Evolutionary conservation across 192 early-diverging fungal genomes (phyloP).

Genomic region (Helicostylum pulchrum): DNA sequence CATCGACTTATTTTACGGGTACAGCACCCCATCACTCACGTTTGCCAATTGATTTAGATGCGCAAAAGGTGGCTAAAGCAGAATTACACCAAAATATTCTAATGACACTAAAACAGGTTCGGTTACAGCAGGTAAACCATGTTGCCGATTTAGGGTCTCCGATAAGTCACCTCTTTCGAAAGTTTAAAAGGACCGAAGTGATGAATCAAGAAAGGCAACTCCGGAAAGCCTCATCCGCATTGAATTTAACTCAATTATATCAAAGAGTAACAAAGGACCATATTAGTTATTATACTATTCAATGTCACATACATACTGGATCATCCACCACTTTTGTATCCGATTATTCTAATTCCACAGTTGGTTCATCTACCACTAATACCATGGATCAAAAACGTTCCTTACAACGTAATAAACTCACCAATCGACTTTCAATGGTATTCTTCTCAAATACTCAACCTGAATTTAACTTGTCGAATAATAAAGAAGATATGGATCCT

Average conservation of each 20-base stretch:
- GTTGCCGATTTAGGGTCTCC: slow-evolving; percentile 17
- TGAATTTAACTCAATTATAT: slow-evolving; percentile 25
- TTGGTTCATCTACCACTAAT: neutral
- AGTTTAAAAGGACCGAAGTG: slow-evolving; percentile 12
- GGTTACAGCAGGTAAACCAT: slow-evolving; percentile 10
- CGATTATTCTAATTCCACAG: neutral
- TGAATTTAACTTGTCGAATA: neutral
- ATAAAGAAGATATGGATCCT: slow-evolving; percentile 2
- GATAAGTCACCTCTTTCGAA: slow-evolving; percentile 17
- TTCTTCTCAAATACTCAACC: slow-evolving; percentile 1
- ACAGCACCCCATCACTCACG: slow-evolving; percentile 14
- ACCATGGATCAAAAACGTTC: neutral
- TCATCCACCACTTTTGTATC: slow-evolving; percentile 9
- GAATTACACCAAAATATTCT: slow-evolving; percentile 25
- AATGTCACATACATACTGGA: neutral
- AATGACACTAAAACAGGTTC: slow-evolving; percentile 14
- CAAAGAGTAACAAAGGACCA: slow-evolving; percentile 31
- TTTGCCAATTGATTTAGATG: slow-evolving; percentile 8
- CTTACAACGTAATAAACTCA: neutral
- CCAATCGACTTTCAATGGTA: slow-evolving; percentile 9
- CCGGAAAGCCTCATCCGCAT: slow-evolving; percentile 10
- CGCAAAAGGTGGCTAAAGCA: slow-evolving; percentile 19
- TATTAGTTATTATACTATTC: slow-evolving; percentile 27
- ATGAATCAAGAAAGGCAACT: neutral
- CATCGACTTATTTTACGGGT: slow-evolving; percentile 27